Evolutionary conservation across 2,329 filamentous ascomycete species (phyloP).

Genomic region (Talaromyces sp.): DNA sequence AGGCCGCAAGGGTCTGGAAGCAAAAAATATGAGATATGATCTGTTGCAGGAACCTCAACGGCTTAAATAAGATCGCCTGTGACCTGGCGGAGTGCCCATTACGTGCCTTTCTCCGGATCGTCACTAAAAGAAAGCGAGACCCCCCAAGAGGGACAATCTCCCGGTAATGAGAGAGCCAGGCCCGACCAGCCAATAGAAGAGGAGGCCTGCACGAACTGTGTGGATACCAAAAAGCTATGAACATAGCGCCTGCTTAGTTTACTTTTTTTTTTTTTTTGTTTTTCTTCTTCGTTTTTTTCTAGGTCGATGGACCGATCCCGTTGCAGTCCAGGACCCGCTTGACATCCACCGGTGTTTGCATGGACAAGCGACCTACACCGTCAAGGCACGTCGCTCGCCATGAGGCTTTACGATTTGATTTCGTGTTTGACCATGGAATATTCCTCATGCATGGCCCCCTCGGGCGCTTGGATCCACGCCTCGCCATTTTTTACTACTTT

Average conservation of each 20-base stretch:
- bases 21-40: neutral
- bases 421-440: neutral
- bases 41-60: slow-evolving; percentile 4
- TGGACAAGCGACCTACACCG: neutral
- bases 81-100: neutral
- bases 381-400: neutral
- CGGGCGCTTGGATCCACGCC: no score
- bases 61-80: slow-evolving; percentile 11
- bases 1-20: neutral
- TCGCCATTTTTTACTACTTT: neutral
- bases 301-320: neutral
- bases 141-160: slow-evolving; percentile 14
- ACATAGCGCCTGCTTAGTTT: slow-evolving; percentile 20
- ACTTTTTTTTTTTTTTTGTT: neutral
- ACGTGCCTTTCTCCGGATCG: slow-evolving; percentile 21
- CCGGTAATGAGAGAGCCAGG: slow-evolving; percentile 14
- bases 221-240: slow-evolving; percentile 28
- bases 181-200: slow-evolving; percentile 27
- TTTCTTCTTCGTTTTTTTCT: neutral
- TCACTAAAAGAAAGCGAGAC: slow-evolving; percentile 13
- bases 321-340: neutral
- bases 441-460: no score
- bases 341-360: neutral
- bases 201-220: slow-evolving; percentile 20
- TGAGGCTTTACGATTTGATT: neutral